These are phyloP conservation scores for Trichoderma cornu-damae DNA, from an alignment of 2,329 filamentous ascomycete genomes.

Conservation along the genomic window DNA sequence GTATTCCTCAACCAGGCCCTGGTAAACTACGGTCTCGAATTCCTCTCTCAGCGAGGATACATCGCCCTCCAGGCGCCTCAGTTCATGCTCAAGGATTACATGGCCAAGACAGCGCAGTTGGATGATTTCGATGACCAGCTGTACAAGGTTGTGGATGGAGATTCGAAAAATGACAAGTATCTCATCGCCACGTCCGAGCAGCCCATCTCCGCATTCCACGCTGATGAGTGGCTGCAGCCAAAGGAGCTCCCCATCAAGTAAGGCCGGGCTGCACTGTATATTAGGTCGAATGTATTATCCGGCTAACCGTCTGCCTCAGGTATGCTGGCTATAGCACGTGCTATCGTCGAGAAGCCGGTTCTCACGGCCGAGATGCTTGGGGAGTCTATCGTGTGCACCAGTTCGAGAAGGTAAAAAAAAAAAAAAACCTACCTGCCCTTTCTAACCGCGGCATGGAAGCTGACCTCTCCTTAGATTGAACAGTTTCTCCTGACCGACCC, in stretches of 20 bases:
- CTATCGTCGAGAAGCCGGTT: constrained; percentile 91
- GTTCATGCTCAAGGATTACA: constrained; percentile 92
- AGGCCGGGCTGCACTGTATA: constrained; percentile 6
- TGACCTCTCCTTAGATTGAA: constrained; percentile 46
- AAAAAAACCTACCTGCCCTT: not conserved
- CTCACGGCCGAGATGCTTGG: constrained; percentile 85
- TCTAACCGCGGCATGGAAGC: constrained; percentile 4
- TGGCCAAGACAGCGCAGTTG: constrained; percentile 97
- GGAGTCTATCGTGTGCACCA: constrained; percentile 97
- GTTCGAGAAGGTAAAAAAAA: constrained; percentile 74
- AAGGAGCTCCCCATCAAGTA: constrained; percentile 84
- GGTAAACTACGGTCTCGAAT: constrained; percentile 91
- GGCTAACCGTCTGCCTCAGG: constrained; percentile 54
- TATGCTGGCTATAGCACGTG: constrained; percentile 90
- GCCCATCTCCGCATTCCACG: constrained; percentile 86
- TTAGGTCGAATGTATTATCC: too few relatives aligned
- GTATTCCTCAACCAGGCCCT: constrained; percentile 89
- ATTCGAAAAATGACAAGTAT: constrained; percentile 82
- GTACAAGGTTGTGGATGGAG: constrained; percentile 90
- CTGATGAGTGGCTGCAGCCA: constrained; percentile 84
- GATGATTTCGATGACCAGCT: constrained; percentile 97
- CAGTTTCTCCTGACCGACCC: constrained; percentile 78
- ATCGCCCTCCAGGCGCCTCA: constrained; percentile 80
- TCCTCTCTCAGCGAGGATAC: constrained; percentile 75
- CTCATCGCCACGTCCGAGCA: constrained; percentile 81